Conservation (phyloP, 352 stramenopile genomes). For the Globisporangium spiculum region DNA sequence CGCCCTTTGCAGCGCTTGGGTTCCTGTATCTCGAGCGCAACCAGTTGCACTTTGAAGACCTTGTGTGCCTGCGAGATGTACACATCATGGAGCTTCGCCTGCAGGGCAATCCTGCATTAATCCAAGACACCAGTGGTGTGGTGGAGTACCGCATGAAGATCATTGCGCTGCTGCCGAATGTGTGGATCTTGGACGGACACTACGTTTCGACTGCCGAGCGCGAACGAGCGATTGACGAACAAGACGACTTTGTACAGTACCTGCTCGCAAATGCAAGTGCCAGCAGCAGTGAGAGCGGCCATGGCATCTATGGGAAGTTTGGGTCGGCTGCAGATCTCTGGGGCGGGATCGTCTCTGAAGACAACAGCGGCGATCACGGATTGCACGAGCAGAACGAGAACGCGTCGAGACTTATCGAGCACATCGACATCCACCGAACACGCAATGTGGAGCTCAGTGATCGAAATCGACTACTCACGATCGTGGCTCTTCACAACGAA, state of each 20-base stretch:
- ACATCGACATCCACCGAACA: constrained; percentile 9
- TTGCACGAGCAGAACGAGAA: constrained; percentile 15
- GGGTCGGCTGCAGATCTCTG: constrained; percentile 38
- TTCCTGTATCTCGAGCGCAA: constrained; percentile 59
- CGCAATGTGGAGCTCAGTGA: constrained; percentile 20
- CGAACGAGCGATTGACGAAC: constrained; percentile 33
- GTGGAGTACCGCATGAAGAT: constrained; percentile 41
- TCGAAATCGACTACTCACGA: constrained; percentile 31
- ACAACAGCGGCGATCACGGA: not conserved
- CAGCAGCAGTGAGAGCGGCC: not conserved
- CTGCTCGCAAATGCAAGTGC: constrained; percentile 14
- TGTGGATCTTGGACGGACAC: constrained; percentile 59
- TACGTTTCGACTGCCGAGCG: constrained; percentile 48
- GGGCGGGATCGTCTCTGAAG: constrained; percentile 6
- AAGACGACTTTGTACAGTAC: constrained; percentile 32
- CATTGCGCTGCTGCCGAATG: constrained; percentile 48
- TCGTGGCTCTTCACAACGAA: constrained; percentile 47
- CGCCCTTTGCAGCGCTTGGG: constrained; percentile 46
- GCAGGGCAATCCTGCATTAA: constrained; percentile 31
- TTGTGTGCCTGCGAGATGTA: constrained; percentile 53
- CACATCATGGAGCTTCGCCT: constrained; percentile 55
- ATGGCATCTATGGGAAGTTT: constrained; percentile 19
- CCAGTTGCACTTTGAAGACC: constrained; percentile 41
- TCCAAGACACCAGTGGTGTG: constrained; percentile 17
- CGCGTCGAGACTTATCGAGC: constrained; percentile 21